Evolutionary conservation across 179 eudicot genomes (phyloP).

Genomic region (Vitellaria paradoxa): DNA sequence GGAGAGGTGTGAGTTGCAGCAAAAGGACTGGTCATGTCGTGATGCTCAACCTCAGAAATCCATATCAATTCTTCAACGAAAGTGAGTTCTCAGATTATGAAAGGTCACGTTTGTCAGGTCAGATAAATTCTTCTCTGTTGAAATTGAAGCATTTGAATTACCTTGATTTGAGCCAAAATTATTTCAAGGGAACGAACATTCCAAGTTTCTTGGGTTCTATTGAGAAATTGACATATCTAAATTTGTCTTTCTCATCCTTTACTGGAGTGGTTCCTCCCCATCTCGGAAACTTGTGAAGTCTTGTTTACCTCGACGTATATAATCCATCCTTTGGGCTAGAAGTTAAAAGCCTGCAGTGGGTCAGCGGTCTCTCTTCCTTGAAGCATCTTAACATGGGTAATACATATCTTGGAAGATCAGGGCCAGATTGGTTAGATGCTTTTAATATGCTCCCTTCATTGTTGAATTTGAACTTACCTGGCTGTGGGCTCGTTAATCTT

Average conservation of each 20-base stretch:
- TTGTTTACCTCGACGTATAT: neutral
- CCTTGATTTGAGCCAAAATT: neutral
- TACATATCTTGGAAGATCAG: neutral
- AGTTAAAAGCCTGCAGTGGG: slow-evolving; percentile 10
- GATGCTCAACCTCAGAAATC: neutral
- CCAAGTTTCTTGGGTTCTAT: slow-evolving; percentile 10
- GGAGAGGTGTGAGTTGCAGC: slow-evolving; percentile 1
- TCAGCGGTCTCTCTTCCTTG: slow-evolving; percentile 8
- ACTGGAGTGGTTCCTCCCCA: neutral
- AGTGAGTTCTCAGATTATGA: neutral
- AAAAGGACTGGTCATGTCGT: neutral
- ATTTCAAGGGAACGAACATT: neutral
- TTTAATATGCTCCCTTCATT: slow-evolving; percentile 17
- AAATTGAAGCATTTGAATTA: slow-evolving; percentile 4
- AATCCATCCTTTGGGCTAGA: neutral
- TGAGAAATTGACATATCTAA: slow-evolving; percentile 3
- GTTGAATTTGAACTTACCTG: neutral
- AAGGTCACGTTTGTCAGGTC: neutral
- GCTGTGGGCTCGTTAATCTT: slow-evolving; percentile 1
- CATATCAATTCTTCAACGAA: neutral
- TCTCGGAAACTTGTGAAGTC: slow-evolving; percentile 2
- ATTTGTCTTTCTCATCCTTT: neutral
- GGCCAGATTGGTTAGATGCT: slow-evolving; percentile 8
- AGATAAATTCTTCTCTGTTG: slow-evolving; percentile 10
- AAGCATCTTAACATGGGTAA: neutral